Evolutionary conservation across 2,329 filamentous ascomycete species (phyloP), one percentile per base, ranked within the genome.

Genomic region (Ceratocystis albifundus): DNA sequence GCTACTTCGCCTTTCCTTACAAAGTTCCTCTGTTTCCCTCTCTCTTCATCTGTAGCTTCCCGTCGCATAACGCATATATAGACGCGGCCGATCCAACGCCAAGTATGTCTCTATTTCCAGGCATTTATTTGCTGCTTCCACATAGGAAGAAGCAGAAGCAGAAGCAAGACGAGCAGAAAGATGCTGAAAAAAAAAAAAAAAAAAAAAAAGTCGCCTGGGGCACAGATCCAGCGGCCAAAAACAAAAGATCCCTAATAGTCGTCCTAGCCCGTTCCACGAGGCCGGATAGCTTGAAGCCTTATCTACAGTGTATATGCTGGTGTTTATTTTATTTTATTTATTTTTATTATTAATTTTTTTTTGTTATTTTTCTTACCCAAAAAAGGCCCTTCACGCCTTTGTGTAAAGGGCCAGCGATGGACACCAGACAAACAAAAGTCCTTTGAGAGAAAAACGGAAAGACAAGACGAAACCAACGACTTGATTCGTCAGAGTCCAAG

Each of bases 341-440:
- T n/a, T n/a, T n/a, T n/a, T n/a, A n/a, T n/a, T n/a, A n/a, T n/a
- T n/a, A n/a, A n/a, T n/a, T 20, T 3, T 50, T 20, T 50, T 25
- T 50, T 50, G n/a, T n/a, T n/a, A n/a, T 7, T 50, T 25, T 50
- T 50, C 17, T n/a, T n/a, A n/a, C n/a, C n/a, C n/a, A n/a, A n/a
- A n/a, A 50, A 50, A 50, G 48, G 48, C 25, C 25, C 48, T 50
- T 50, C 22, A 10, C 25, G 48, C 7, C 48, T 22, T 25, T 20
- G n/a, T 10, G 48, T 22, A 50, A 25, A 50, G 20, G 48, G 48
- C 48, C 48, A 15, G 36, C 36, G 10, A 41, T 41, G 10, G 36
- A 41, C 48, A 50, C 8, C 30, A 4, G n/a, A n/a, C 53, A 17
- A 57, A 57, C 53, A 57, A 57, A 57, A 57, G 53, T 57, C 53